Evolutionary conservation across 306 rosid genomes (phyloP).

Genomic region (Biancaea sappan): DNA sequence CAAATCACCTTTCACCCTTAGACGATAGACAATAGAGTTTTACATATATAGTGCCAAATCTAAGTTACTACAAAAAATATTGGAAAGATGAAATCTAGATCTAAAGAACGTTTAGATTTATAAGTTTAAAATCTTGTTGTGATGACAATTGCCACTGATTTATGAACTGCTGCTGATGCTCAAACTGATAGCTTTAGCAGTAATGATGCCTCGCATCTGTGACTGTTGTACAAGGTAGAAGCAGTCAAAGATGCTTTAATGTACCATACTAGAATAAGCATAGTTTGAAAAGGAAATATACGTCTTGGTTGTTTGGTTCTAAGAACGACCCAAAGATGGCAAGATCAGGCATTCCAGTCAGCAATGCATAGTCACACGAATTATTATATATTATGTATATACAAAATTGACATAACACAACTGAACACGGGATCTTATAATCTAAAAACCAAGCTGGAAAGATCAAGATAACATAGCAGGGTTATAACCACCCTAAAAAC

Average conservation of each 20-base stretch:
- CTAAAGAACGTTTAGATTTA: background rate
- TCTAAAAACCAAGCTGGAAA: background rate
- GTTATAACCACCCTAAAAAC: background rate
- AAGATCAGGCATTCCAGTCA: constrained; percentile 1
- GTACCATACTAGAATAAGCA: background rate
- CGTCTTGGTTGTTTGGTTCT: background rate
- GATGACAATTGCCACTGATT: constrained; percentile 13
- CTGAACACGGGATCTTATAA: background rate
- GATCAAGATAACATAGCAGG: background rate
- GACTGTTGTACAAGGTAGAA: constrained; percentile 14
- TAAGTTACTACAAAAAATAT: background rate
- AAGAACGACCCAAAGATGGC: background rate
- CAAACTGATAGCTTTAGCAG: constrained; percentile 23
- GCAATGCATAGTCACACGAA: background rate
- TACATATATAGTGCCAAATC: constrained; percentile 17
- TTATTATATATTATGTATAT: background rate
- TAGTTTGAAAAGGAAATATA: constrained; percentile 5
- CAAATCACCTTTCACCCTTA: background rate
- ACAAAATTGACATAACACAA: background rate
- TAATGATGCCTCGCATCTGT: constrained; percentile 2
- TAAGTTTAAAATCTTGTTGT: constrained; percentile 14
- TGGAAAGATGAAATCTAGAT: constrained; percentile 1
- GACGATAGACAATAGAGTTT: background rate
- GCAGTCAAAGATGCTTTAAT: constrained; percentile 5
- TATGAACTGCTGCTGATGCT: background rate